Evolutionary conservation across 768 basidiomycete species (phyloP).

Genomic region (Clitopilus passeckerianus): DNA sequence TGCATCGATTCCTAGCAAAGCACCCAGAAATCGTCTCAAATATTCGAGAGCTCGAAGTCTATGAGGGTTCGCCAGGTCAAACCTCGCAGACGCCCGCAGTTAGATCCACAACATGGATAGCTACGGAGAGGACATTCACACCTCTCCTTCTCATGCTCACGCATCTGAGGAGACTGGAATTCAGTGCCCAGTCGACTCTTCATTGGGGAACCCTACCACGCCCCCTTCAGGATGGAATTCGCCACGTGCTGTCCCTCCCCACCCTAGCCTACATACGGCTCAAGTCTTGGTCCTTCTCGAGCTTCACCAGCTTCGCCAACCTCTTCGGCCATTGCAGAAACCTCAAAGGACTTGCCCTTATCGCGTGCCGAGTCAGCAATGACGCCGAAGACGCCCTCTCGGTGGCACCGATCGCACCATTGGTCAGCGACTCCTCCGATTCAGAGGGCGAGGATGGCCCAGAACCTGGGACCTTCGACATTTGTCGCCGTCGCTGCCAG

Average conservation of each 20-base stretch:
- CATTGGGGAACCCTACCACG: conserved; percentile 32
- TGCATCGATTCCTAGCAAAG: conserved; percentile 25
- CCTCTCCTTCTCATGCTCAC: conserved; percentile 30
- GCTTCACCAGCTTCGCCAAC: conserved; percentile 24
- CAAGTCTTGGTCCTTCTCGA: conserved; percentile 34
- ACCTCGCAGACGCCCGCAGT: conserved; percentile 10
- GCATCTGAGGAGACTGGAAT: conserved; percentile 30
- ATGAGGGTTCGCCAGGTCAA: conserved; percentile 29
- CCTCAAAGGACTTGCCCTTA: conserved; percentile 30
- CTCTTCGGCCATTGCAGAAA: conserved; percentile 27
- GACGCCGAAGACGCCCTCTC: conserved; percentile 9
- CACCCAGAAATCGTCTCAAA: conserved; percentile 26
- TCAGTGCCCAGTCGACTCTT: conserved; percentile 28
- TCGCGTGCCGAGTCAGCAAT: conserved; percentile 26
- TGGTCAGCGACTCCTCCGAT: not conserved
- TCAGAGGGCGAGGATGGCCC: not conserved
- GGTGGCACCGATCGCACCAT: conserved; percentile 1
- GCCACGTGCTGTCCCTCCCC: conserved; percentile 25
- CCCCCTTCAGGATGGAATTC: conserved; percentile 27
- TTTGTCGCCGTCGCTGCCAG: conserved; percentile 3
- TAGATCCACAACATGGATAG: conserved; percentile 32
- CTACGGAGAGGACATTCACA: conserved; percentile 30
- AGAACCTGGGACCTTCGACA: not conserved
- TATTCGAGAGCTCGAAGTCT: conserved; percentile 33
- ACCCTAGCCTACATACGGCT: conserved; percentile 33